A percentile compares a stretch with the other conserved stretches of the same genome.
Conservation (phyloP, 192 early-diverging fungal species). For the Coemansia sp. region DNA sequence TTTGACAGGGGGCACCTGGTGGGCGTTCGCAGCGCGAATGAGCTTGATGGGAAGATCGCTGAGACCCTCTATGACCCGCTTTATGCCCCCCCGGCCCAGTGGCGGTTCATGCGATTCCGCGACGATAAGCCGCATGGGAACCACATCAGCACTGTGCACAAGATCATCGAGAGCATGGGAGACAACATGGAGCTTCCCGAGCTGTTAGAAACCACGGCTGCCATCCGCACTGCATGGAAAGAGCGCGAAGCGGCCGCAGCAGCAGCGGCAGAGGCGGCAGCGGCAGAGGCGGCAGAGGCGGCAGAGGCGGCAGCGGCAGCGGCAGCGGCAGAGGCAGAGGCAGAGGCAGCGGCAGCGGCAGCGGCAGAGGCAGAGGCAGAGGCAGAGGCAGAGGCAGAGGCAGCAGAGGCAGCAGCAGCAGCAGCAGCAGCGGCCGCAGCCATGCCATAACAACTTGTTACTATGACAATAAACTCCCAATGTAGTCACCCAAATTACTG, state of each 20-base stretch:
- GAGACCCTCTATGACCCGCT: conserved; percentile 63
- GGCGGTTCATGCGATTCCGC: conserved; percentile 76
- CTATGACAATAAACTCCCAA: not conserved
- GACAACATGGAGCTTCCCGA: conserved; percentile 60
- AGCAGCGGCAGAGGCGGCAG: too few relatives aligned
- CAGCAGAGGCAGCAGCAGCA: too few relatives aligned
- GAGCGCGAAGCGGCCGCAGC: conserved; percentile 6
- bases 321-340: too few relatives aligned
- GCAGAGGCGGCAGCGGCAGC: too few relatives aligned
- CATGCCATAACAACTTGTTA: not conserved
- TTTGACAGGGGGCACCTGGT: conserved; percentile 10
- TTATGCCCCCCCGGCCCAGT: conserved; percentile 44
- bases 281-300: too few relatives aligned
- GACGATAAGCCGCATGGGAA: conserved; percentile 79
- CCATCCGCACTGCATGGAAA: conserved; percentile 24
- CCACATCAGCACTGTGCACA: conserved; percentile 58
- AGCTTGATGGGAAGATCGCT: conserved; percentile 59
- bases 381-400: too few relatives aligned
- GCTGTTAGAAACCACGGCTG: conserved; percentile 1
- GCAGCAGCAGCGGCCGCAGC: not conserved
- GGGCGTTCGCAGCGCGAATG: not conserved
- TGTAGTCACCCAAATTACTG: too few relatives aligned
- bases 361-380: too few relatives aligned
- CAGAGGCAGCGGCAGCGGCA: too few relatives aligned
- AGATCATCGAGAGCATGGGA: conserved; percentile 65